phyloP scores from a whole-genome alignment of 176 grass and related monocot genomes.

The Calamus simplicifolius region DNA sequence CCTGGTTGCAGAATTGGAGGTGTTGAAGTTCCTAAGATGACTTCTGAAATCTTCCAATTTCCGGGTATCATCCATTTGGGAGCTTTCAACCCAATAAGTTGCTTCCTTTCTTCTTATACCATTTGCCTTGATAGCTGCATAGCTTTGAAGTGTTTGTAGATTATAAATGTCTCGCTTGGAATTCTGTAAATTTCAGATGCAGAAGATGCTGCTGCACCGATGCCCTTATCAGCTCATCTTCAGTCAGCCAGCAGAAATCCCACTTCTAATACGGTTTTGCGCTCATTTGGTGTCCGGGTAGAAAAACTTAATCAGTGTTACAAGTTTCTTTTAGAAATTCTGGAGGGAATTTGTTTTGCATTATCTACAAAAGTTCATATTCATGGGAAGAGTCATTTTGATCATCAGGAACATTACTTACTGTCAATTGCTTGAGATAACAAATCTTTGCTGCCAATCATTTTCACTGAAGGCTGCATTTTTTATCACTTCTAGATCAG shows the following conservation, averaged over 20 bases:
- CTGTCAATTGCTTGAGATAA: no score
- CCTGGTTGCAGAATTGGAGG: slow-evolving; percentile 40
- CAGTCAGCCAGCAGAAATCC: slow-evolving; percentile 18
- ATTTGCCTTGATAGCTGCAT: no score
- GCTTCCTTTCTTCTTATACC: no score
- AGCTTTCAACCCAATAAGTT: no score
- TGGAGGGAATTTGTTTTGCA: slow-evolving; percentile 4
- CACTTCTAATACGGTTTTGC: slow-evolving; percentile 23
- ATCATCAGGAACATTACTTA: no score
- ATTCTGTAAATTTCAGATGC: slow-evolving; percentile 35
- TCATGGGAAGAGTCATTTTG: no score
- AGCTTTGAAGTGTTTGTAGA: no score
- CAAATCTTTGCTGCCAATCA: no score
- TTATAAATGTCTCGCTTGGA: background rate
- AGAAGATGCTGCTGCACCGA: slow-evolving; percentile 24
- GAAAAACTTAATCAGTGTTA: slow-evolving; percentile 5
- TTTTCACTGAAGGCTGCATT: no score
- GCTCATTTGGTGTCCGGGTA: slow-evolving; percentile 42
- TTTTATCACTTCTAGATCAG: no score
- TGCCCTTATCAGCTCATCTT: slow-evolving; percentile 32
- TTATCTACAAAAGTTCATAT: no score
- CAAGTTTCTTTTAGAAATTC: background rate
- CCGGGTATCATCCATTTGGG: slow-evolving; percentile 28
- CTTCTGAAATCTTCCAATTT: slow-evolving; percentile 53
- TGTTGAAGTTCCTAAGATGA: slow-evolving; percentile 40